These are phyloP conservation scores for Tephrocybe rancida DNA, from an alignment of 768 basidiomycete genomes.

Conservation along the genomic window DNA sequence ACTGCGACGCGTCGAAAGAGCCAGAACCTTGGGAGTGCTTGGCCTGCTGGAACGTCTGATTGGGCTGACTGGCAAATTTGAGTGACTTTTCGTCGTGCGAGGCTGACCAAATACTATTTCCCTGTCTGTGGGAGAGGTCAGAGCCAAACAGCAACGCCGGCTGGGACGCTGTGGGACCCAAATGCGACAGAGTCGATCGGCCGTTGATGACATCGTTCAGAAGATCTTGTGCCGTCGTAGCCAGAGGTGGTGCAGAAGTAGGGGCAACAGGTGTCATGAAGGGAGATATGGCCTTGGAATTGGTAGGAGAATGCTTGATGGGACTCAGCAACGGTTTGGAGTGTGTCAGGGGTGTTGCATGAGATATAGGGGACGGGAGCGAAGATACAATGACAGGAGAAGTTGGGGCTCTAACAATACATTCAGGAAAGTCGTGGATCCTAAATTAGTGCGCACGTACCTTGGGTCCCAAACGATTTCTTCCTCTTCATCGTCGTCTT, in stretches of 20 bases:
- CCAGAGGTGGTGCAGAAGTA: slow-evolving; percentile 27
- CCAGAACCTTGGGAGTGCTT: slow-evolving; percentile 25
- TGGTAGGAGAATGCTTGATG: slow-evolving; percentile 31
- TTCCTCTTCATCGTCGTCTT: slow-evolving; percentile 67
- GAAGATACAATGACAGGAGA: slow-evolving; percentile 28
- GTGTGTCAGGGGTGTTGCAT: slow-evolving; percentile 36
- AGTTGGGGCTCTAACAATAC: slow-evolving; percentile 29
- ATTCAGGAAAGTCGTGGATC: no score
- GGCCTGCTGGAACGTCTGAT: slow-evolving; percentile 30
- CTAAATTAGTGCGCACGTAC: slow-evolving; percentile 29
- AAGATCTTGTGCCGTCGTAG: slow-evolving; percentile 71
- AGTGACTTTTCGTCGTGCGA: slow-evolving; percentile 50
- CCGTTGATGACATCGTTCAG: slow-evolving; percentile 55
- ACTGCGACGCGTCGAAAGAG: slow-evolving; percentile 31
- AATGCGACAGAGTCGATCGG: slow-evolving; percentile 19
- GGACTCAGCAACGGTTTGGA: slow-evolving; percentile 35
- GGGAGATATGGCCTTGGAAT: slow-evolving; percentile 23
- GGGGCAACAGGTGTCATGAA: slow-evolving; percentile 20
- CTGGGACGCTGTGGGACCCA: slow-evolving; percentile 36
- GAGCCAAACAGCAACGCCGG: slow-evolving; percentile 56
- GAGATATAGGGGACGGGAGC: slow-evolving; percentile 33
- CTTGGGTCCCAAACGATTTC: slow-evolving; percentile 79
- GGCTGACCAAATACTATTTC: slow-evolving; percentile 70
- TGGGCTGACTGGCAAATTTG: slow-evolving; percentile 34
- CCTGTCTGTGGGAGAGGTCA: slow-evolving; percentile 42